These are phyloP conservation scores for Arachnopeziza araneosa DNA, from an alignment of 2,329 filamentous ascomycete genomes.

Conservation along the genomic window DNA sequence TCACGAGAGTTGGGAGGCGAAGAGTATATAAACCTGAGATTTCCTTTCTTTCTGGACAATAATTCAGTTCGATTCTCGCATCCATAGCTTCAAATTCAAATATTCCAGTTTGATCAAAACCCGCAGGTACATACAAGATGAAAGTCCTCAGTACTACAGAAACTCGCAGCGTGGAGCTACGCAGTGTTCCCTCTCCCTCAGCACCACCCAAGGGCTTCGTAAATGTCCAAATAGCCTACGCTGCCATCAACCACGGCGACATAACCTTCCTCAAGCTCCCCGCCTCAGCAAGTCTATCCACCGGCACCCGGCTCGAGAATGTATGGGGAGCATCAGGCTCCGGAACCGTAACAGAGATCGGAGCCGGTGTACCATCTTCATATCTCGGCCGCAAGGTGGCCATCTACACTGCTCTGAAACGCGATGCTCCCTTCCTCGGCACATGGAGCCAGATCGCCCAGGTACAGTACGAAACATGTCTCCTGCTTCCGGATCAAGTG, in stretches of 20 bases:
- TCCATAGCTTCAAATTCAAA: too few relatives aligned
- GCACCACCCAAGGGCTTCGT: background rate
- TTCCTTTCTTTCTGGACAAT: too few relatives aligned
- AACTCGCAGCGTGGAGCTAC: background rate
- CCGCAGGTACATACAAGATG: background rate
- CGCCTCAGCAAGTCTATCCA: background rate
- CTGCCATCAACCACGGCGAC: slow-evolving; percentile 3
- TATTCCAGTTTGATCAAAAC: too few relatives aligned
- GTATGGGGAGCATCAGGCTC: slow-evolving; percentile 1
- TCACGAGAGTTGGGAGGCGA: too few relatives aligned
- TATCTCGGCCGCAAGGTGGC: background rate
- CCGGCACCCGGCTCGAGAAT: background rate
- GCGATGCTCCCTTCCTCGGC: background rate
- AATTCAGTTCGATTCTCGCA: too few relatives aligned
- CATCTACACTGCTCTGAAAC: background rate
- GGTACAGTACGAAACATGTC: background rate
- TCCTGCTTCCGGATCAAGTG: slow-evolving; percentile 1
- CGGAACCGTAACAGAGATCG: slow-evolving; percentile 1
- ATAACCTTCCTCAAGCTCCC: slow-evolving; percentile 1
- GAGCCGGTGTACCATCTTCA: background rate
- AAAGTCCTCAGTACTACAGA: background rate
- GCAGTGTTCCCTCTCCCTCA: background rate
- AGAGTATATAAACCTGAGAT: too few relatives aligned
- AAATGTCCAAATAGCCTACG: background rate
- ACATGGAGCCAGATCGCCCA: slow-evolving; percentile 3